A percentile compares a stretch with the other conserved stretches of the same genome.
Evolutionary conservation across 306 rosid species (phyloP).

Genomic region (Medicago lupulina): DNA sequence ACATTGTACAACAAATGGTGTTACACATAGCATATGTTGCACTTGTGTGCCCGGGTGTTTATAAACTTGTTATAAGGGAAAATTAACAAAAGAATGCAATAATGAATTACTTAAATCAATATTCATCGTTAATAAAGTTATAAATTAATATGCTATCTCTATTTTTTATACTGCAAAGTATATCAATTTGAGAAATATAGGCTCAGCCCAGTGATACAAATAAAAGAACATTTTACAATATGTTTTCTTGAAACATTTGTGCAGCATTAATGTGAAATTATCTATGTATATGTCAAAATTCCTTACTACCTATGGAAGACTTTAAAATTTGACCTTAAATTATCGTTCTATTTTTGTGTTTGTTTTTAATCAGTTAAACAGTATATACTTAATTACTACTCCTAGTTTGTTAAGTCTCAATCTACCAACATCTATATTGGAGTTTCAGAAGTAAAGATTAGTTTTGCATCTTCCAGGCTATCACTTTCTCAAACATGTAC

Average conservation of each 20-base stretch:
- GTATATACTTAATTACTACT: slow-evolving; percentile 9
- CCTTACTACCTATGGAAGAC: slow-evolving; percentile 1
- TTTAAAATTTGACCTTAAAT: background rate
- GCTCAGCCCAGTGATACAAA: background rate
- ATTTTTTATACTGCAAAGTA: too few relatives aligned
- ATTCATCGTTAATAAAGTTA: too few relatives aligned
- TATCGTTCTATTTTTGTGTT: slow-evolving; percentile 12
- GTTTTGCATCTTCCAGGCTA: slow-evolving; percentile 68
- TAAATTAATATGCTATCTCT: too few relatives aligned
- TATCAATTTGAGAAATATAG: background rate
- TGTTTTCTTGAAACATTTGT: too few relatives aligned
- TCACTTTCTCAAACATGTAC: slow-evolving; percentile 86
- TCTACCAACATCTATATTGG: background rate
- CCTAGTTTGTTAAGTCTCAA: slow-evolving; percentile 27
- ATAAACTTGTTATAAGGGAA: too few relatives aligned
- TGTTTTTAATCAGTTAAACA: slow-evolving; percentile 18
- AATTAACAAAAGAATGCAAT: too few relatives aligned
- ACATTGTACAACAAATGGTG: too few relatives aligned
- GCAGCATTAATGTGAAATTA: background rate
- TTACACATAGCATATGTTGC: too few relatives aligned
- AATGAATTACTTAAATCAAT: too few relatives aligned
- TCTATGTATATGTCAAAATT: slow-evolving; percentile 9
- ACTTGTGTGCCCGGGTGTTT: too few relatives aligned
- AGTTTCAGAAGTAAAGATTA: slow-evolving; percentile 31
- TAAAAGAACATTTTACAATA: too few relatives aligned